These are phyloP conservation scores for Phycomyces blakesleeanus DNA, from an alignment of 192 early-diverging fungal species.

Conservation along the genomic window DNA sequence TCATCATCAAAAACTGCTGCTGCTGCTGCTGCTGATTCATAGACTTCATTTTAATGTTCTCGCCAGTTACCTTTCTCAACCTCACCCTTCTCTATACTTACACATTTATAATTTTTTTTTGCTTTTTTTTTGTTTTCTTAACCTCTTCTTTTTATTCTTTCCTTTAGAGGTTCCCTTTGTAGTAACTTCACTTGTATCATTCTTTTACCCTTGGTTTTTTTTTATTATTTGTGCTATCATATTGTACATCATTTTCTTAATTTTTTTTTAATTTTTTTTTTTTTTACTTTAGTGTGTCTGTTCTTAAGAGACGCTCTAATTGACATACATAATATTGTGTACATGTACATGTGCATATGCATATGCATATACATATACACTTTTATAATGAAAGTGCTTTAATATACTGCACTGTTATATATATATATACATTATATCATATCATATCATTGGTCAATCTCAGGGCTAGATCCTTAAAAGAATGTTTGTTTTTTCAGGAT, in stretches of 20 bases:
- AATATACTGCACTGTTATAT: too few species aligned
- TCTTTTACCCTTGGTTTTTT: background rate
- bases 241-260: slow-evolving; percentile 4
- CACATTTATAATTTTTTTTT: background rate
- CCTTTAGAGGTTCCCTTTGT: background rate
- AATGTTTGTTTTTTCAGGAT: too few species aligned
- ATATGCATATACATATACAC: too few species aligned
- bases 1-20: too few species aligned
- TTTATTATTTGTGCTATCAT: background rate
- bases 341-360: too few species aligned
- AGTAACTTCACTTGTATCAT: background rate
- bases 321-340: background rate
- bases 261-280: background rate
- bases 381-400: too few species aligned
- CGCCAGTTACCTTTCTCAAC: too few species aligned
- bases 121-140: background rate
- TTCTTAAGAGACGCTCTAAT: background rate
- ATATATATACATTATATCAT: too few species aligned
- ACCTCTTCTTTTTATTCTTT: background rate
- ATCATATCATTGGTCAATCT: too few species aligned
- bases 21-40: background rate
- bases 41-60: background rate
- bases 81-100: too few species aligned
- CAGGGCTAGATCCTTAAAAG: too few species aligned
- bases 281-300: background rate